A percentile compares a stretch with the other conserved stretches of the same genome.
Evolutionary conservation across 2,329 filamentous ascomycete genomes (phyloP).

Genomic region (Pleochaeta shiraiana): DNA sequence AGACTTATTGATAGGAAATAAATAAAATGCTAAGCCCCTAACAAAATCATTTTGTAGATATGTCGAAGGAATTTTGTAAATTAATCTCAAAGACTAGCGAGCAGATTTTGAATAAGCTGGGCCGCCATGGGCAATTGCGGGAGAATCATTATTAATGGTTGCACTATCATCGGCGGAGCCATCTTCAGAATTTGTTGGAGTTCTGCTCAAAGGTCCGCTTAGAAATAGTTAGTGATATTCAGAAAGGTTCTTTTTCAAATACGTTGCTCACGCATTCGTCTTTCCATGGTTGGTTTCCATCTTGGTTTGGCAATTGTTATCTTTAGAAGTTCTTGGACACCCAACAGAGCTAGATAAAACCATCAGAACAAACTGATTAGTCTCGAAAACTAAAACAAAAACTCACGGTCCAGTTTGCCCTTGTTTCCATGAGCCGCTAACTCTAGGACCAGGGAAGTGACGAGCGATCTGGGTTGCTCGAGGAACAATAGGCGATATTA

Average conservation of each 20-base stretch:
- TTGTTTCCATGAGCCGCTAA: conserved; percentile 18
- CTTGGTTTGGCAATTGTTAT: conserved; percentile 16
- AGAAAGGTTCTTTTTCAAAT: background rate
- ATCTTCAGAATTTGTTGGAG: conserved; percentile 17
- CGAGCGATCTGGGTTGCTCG: conserved; percentile 16
- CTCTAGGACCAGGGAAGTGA: conserved; percentile 15
- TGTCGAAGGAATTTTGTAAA: conserved; percentile 2
- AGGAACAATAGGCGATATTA: conserved; percentile 17
- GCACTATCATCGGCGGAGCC: conserved; percentile 17
- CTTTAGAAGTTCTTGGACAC: conserved; percentile 15
- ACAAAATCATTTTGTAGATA: background rate
- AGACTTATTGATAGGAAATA: conserved; percentile 8
- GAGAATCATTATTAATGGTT: conserved; percentile 17
- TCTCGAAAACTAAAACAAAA: too few species aligned
- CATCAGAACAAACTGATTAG: background rate
- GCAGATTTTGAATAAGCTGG: conserved; percentile 14
- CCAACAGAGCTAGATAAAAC: conserved; percentile 9
- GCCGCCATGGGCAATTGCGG: conserved; percentile 14
- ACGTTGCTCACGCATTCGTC: conserved; percentile 10
- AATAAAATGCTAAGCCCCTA: conserved; percentile 5
- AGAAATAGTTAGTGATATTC: background rate
- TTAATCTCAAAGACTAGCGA: conserved; percentile 14
- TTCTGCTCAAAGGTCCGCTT: conserved; percentile 9
- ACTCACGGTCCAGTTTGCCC: conserved; percentile 9
- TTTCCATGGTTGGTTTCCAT: conserved; percentile 4